Base-by-base conservation (phyloP, 2,329 filamentous ascomycete species). In the Allantophomopsis lycopodina region DNA sequence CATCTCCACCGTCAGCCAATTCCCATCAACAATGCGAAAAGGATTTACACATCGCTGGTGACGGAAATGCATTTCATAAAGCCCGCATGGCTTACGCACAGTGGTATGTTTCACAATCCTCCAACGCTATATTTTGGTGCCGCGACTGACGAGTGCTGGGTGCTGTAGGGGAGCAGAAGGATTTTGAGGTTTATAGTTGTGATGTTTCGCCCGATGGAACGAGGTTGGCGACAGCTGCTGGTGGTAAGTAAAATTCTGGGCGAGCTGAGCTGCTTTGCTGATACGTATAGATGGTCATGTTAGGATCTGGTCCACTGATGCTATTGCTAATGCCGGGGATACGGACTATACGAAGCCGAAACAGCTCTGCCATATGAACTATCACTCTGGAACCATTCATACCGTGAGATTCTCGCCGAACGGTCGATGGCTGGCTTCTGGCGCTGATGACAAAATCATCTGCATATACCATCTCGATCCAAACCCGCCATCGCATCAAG, bases 111-210 rank as follows among this genome's bases (percentile, higher is more conserved):
- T n/a, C n/a, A n/a, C n/a, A n/a, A n/a, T n/a, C 49, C 49, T 45
- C 34, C 18, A 47, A 39, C 53, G 53, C 49, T 49, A 50, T 41
- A 40, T 39, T 41, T n/a, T 50, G 38, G 46, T 42, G 51, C 45
- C 41, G 41, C 21, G 46, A 49, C 53, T 51, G 48, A 47, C 45
- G 40, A 31, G 28, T 46, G 35, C 14, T 46, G 43, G 31, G 28
- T 46, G 35, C 14, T 46, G 43, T 53, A 85, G 83, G 89, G 58
- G 91, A 98, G 66, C 85, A 94, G 60, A 96, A 95, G 58, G 88
- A 96, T 59, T 94, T 93, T 57, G 91, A 98, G 63, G 89, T 96
- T 49, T 98, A 96, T 66, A 94, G 86, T 64, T 96, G 89, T 60
- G 85, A 96, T 68, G 79, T 98, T 48, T 98, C 91, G 20, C 85